Conservation (phyloP, 192 early-diverging fungal species). For the Bifiguratus adelaidae region DNA sequence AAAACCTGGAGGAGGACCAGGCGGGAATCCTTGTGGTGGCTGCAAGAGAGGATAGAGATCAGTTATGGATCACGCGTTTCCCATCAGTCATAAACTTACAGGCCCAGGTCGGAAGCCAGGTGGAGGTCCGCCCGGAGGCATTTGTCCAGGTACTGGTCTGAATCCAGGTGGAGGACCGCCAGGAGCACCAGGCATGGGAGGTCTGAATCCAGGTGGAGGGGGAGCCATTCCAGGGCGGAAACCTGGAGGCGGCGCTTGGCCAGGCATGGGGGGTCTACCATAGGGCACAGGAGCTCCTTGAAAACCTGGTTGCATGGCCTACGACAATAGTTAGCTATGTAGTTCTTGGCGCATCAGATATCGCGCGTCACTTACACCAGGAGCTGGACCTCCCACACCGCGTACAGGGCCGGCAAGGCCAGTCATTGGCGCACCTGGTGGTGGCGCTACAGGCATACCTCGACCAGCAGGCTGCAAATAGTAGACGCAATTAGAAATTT, state of each 20-base stretch:
- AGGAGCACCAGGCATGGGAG: slow-evolving; percentile 29
- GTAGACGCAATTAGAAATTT: slow-evolving; percentile 1
- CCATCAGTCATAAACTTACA: neutral
- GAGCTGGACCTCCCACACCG: slow-evolving; percentile 90
- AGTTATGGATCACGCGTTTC: neutral
- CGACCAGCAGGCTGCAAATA: slow-evolving; percentile 73
- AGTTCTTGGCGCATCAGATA: neutral
- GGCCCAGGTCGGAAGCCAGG: slow-evolving; percentile 27
- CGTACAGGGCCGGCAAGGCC: slow-evolving; percentile 86
- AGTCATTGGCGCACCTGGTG: slow-evolving; percentile 24
- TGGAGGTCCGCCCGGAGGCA: slow-evolving; percentile 35
- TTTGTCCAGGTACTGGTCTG: slow-evolving; percentile 31
- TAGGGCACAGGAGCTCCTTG: slow-evolving; percentile 68
- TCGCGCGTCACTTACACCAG: slow-evolving; percentile 26
- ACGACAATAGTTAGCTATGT: neutral
- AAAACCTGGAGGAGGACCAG: slow-evolving; percentile 27
- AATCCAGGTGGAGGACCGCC: slow-evolving; percentile 52
- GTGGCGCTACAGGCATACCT: slow-evolving; percentile 34
- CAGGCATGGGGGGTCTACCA: slow-evolving; percentile 51
- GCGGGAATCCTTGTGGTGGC: slow-evolving; percentile 22
- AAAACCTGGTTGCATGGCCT: slow-evolving; percentile 76
- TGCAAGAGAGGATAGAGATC: slow-evolving; percentile 1
- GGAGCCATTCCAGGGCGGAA: no score
- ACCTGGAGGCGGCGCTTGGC: slow-evolving; percentile 44
- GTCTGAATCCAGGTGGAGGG: slow-evolving; percentile 35